Evolutionary conservation across 192 early-diverging fungal species (phyloP).

Genomic region (Umbelopsis sp.): DNA sequence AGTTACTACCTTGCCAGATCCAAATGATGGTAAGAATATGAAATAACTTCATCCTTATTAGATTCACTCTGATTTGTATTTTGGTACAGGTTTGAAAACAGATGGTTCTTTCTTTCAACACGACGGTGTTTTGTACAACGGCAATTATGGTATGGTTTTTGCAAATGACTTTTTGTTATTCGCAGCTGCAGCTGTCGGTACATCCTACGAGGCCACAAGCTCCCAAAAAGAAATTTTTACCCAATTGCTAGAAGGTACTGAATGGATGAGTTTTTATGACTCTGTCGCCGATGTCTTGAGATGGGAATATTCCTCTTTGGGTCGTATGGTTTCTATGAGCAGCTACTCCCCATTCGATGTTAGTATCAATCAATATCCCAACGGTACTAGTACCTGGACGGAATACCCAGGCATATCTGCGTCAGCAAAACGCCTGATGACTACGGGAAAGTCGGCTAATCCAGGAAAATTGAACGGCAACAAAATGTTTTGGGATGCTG

Average conservation of each 20-base stretch:
- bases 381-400: conserved; percentile 24
- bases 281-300: neutral
- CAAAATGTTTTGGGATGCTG: conserved; percentile 15
- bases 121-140: conserved; percentile 24
- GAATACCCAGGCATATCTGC: conserved; percentile 2
- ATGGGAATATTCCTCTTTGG: conserved; percentile 32
- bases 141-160: conserved; percentile 35
- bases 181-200: conserved; percentile 16
- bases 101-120: conserved; percentile 38
- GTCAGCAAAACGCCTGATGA: conserved; percentile 9
- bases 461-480: conserved; percentile 16
- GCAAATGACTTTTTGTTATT: conserved; percentile 17
- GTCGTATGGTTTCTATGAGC: conserved; percentile 33
- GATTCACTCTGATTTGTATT: too few relatives aligned
- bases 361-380: conserved; percentile 12
- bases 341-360: conserved; percentile 22
- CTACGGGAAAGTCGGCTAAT: conserved; percentile 15
- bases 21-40: conserved; percentile 7
- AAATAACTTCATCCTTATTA: neutral
- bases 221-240: conserved; percentile 17
- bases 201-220: conserved; percentile 15
- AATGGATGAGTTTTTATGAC: conserved; percentile 31
- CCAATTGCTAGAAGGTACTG: conserved; percentile 26
- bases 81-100: conserved; percentile 21
- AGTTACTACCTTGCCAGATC: neutral